These are phyloP conservation scores for Pythium coloratum DNA, from an alignment of 352 stramenopile species.

Conservation along the genomic window DNA sequence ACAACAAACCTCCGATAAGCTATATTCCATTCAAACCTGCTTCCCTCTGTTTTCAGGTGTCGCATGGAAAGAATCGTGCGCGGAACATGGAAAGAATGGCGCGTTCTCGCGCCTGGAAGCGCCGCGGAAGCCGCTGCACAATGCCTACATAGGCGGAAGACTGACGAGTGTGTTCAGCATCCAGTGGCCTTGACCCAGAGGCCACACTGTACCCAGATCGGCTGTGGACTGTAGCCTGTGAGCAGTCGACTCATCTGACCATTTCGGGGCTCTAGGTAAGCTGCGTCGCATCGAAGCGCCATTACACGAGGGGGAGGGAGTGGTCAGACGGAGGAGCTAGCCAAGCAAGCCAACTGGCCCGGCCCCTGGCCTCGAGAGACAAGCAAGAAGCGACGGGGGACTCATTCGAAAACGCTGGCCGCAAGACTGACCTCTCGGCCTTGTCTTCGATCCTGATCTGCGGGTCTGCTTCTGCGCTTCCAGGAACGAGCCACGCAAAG, in stretches of 20 bases:
- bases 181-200: background rate
- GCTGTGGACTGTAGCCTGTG: background rate
- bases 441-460: background rate
- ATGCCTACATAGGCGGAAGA: background rate
- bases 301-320: background rate
- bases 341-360: no score
- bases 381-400: background rate
- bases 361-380: background rate
- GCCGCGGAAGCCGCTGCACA: slow-evolving; percentile 1
- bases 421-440: background rate
- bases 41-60: background rate
- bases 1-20: background rate
- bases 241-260: slow-evolving; percentile 7
- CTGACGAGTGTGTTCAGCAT: background rate
- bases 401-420: background rate
- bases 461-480: background rate
- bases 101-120: slow-evolving; percentile 13
- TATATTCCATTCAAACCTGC: background rate
- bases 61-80: slow-evolving; percentile 4
- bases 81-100: slow-evolving; percentile 26
- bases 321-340: background rate
- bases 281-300: background rate
- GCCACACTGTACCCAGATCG: background rate
- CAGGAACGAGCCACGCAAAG: background rate
- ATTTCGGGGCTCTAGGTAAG: slow-evolving; percentile 12